Evolutionary conservation across 2,329 filamentous ascomycete genomes (phyloP).

Genomic region (Lachnellula arida): DNA sequence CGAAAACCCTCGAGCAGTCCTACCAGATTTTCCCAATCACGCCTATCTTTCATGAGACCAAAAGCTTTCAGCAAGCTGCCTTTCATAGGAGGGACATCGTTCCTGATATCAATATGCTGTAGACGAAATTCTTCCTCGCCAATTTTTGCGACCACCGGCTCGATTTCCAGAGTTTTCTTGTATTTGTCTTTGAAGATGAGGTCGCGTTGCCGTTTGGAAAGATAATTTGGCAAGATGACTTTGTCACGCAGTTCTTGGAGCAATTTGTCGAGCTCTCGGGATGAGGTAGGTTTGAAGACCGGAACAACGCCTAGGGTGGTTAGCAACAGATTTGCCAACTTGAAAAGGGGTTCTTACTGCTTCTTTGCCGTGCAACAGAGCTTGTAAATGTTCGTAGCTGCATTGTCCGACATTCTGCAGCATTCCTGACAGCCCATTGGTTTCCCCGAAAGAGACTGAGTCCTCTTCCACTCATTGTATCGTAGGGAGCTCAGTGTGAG

Average conservation of each 20-base stretch:
- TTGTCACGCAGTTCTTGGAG: constrained; percentile 51
- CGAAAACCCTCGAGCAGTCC: constrained; percentile 29
- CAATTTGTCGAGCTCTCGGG: constrained; percentile 47
- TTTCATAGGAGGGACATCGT: constrained; percentile 17
- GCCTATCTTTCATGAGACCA: constrained; percentile 27
- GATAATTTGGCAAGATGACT: constrained; percentile 58
- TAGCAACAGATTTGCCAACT: neutral
- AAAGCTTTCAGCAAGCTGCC: constrained; percentile 17
- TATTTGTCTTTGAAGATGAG: constrained; percentile 46
- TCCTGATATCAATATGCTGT: constrained; percentile 21
- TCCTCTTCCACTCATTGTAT: constrained; percentile 18
- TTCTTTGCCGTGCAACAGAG: constrained; percentile 22
- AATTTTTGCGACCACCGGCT: constrained; percentile 55
- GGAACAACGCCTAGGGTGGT: constrained; percentile 23
- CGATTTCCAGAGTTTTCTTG: constrained; percentile 45
- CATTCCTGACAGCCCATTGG: constrained; percentile 15
- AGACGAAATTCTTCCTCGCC: constrained; percentile 43
- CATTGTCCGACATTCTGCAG: constrained; percentile 1
- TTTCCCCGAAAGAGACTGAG: constrained; percentile 16
- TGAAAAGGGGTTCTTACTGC: constrained; percentile 18
- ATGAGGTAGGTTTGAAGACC: constrained; percentile 46
- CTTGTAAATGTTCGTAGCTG: constrained; percentile 27
- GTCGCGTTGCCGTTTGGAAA: constrained; percentile 48
- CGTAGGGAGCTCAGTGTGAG: neutral
- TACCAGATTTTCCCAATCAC: constrained; percentile 33